phyloP scores from a whole-genome alignment of 805 yeast genomes.

The Barnettozyma salicaria region DNA sequence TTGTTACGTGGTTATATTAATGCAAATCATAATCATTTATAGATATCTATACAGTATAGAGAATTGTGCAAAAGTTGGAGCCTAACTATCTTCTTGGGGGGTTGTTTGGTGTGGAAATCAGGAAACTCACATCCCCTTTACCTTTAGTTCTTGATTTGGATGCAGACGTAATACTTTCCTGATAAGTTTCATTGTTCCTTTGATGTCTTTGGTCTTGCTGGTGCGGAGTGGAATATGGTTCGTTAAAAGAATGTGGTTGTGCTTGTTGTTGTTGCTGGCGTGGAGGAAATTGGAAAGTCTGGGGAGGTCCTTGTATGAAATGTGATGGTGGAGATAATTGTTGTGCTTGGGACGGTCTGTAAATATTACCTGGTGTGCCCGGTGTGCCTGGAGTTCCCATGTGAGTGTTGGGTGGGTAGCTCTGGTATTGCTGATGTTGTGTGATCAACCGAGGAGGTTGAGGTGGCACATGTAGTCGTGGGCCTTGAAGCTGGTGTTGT shows the following conservation, averaged over 20 bases:
- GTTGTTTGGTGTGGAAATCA: conserved; percentile 24
- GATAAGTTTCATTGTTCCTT: neutral
- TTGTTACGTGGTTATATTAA: no score
- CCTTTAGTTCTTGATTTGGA: conserved; percentile 7
- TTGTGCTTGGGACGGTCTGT: conserved; percentile 4
- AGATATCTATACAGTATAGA: no score
- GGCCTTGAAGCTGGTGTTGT: conserved; percentile 1
- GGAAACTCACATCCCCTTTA: conserved; percentile 24
- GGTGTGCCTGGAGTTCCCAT: neutral
- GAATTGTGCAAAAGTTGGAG: no score
- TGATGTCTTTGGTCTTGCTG: conserved; percentile 7
- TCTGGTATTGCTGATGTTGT: conserved; percentile 7
- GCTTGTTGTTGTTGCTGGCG: neutral
- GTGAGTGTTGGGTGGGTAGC: conserved; percentile 8
- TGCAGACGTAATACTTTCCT: conserved; percentile 3
- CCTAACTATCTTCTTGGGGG: conserved; percentile 18
- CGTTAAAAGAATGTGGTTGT: conserved; percentile 1
- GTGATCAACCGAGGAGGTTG: conserved; percentile 10
- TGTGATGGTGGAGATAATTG: conserved; percentile 2
- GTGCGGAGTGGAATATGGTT: conserved; percentile 4
- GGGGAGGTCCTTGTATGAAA: conserved; percentile 5
- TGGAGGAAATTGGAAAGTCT: conserved; percentile 5
- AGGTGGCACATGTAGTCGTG: conserved; percentile 6
- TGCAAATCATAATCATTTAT: no score
- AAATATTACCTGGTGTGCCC: neutral